These are phyloP conservation scores for Suaeda aralocaspica DNA, from an alignment of 148 eudicot species.

Conservation along the genomic window DNA sequence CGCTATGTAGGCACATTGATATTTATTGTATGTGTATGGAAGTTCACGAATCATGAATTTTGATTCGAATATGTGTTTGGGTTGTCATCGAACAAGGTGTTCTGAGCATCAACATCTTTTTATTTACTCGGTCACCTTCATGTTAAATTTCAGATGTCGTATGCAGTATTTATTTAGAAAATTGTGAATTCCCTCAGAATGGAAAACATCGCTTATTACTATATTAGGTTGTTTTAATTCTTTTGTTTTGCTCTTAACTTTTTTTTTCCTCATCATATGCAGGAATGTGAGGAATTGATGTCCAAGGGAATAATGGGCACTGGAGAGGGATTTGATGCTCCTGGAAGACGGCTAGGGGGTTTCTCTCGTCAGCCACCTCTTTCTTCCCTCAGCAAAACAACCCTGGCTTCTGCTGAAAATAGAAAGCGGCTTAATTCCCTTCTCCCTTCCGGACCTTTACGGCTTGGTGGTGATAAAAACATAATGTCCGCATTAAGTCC, in stretches of 20 bases:
- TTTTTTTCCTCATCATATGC: slow-evolving; percentile 3
- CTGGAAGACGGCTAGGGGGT: slow-evolving; percentile 85
- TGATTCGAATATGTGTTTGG: too few relatives aligned
- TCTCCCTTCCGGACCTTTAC: slow-evolving; percentile 76
- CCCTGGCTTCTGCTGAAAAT: slow-evolving; percentile 72
- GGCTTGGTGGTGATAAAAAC: slow-evolving; percentile 81
- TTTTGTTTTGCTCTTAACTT: not conserved
- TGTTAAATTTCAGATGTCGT: too few relatives aligned
- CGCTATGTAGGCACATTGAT: not conserved
- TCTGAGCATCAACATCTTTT: not conserved
- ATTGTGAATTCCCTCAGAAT: not conserved
- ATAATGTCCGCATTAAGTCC: slow-evolving; percentile 75
- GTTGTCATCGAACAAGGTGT: not conserved
- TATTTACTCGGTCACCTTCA: too few relatives aligned
- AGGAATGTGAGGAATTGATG: slow-evolving; percentile 95
- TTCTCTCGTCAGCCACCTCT: slow-evolving; percentile 56
- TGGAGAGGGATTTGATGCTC: slow-evolving; percentile 83
- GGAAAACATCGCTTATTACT: not conserved
- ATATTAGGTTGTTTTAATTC: too few relatives aligned
- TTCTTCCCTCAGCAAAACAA: slow-evolving; percentile 56
- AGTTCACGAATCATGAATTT: slow-evolving; percentile 2
- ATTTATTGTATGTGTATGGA: too few relatives aligned
- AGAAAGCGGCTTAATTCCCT: slow-evolving; percentile 50
- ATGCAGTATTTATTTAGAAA: too few relatives aligned
- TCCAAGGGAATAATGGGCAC: slow-evolving; percentile 69